These are phyloP conservation scores for Bryum argenteum DNA, from an alignment of 225 moss, liverwort and hornwort species.

Conservation along the genomic window DNA sequence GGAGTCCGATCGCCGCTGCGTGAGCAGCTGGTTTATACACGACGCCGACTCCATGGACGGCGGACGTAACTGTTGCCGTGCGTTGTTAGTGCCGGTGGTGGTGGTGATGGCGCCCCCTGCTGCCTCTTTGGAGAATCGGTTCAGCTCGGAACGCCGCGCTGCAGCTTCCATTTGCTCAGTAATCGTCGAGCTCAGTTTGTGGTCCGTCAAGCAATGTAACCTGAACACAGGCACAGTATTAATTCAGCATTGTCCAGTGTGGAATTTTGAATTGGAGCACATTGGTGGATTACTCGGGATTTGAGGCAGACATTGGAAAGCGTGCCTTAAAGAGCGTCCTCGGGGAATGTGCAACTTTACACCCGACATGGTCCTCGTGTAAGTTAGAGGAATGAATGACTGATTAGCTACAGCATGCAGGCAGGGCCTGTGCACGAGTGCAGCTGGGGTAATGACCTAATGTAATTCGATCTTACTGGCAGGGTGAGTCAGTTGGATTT, in stretches of 20 bases:
- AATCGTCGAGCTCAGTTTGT: conserved; percentile 48
- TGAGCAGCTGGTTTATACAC: conserved; percentile 41
- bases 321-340: conserved; percentile 41
- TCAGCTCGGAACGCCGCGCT: conserved; percentile 48
- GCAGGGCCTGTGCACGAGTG: conserved; percentile 35
- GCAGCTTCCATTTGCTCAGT: conserved; percentile 59
- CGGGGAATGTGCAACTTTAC: conserved; percentile 32
- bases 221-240: conserved; percentile 18
- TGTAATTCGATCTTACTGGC: neutral
- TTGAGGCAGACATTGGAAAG: conserved; percentile 27
- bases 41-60: conserved; percentile 53
- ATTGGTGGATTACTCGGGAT: conserved; percentile 26
- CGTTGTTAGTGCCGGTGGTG: conserved; percentile 21
- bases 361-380: conserved; percentile 34
- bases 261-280: neutral
- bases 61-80: conserved; percentile 30
- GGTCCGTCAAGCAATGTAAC: conserved; percentile 41
- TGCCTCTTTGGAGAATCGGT: conserved; percentile 35
- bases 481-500: conserved; percentile 39
- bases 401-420: neutral
- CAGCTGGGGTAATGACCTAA: conserved; percentile 14
- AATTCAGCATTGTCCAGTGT: neutral
- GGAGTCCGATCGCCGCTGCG: conserved; percentile 45
- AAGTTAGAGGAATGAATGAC: conserved; percentile 13
- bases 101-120: neutral